Base-by-base conservation (phyloP, 106 monocot species). In the Acorus gramineus region DNA sequence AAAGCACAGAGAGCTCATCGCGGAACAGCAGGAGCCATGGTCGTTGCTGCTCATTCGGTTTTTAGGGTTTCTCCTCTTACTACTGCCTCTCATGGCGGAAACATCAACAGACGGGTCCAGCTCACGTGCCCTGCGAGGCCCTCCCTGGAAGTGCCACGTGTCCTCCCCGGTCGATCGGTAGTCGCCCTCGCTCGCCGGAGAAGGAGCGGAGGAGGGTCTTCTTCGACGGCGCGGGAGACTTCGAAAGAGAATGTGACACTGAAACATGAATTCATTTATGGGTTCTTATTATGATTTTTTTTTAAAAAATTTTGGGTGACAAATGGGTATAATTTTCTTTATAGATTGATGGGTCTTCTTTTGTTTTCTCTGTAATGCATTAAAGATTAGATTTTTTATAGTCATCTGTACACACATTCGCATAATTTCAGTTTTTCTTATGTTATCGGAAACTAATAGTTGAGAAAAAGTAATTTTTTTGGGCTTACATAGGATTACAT, bases 121-220 rank as follows among this genome's bases (percentile, higher is more conserved):
- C 64, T 49, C 50, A 3, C n/a, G 47, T n/a, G 2, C 48, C 2
- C 7, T 7, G 4, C 11, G 14, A 49, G n/a, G 42, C 64, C 64
- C 64, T 42, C 52, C 4, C 10, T 11, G 42, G 8, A 42, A 14
- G 6, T 52, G 63, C 11, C 50, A 2, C 8, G 2, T 7, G 13
- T 50, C 7, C 64, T 14, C 4, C 42, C 64, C 42, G 52, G 14
- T 14, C 12, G 10, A 50, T 64, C 64, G 9, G 52, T 8, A 2
- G 51, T 64, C 42, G 64, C 51, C 8, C 43, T 52, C 11, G 5
- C 64, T 52, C 64, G 64, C 52, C 52, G 64, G 64, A 51, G 42
- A 28, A 64, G 52, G 51, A 64, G 3, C 64, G 52, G 28, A 28
- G 28, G 28, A 28, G 28, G 28, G 28, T 28, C 28, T 28, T 28